Conservation (phyloP, 441 rosid species). For the California macrophylla region DNA sequence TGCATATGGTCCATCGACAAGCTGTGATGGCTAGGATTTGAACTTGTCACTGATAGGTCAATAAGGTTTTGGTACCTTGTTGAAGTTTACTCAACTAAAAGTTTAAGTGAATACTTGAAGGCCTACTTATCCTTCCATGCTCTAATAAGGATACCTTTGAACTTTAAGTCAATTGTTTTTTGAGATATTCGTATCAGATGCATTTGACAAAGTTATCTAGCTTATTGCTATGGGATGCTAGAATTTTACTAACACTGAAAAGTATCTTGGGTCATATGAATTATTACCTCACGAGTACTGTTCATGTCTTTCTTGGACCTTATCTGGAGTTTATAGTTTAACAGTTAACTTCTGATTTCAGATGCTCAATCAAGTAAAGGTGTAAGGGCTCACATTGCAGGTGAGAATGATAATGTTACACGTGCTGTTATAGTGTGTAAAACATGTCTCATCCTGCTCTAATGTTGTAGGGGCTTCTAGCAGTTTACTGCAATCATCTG, state of each 20-base stretch:
- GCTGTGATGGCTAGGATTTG: background rate
- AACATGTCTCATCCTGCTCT: constrained; percentile 31
- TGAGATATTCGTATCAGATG: background rate
- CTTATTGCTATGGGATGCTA: background rate
- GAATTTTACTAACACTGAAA: background rate
- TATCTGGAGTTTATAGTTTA: background rate
- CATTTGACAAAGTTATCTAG: background rate
- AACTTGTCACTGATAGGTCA: background rate
- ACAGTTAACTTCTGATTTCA: constrained; percentile 8
- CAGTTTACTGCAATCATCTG: constrained; percentile 38
- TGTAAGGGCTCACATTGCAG: constrained; percentile 26
- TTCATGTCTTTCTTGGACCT: background rate
- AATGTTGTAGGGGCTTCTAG: constrained; percentile 44
- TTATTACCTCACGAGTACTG: background rate
- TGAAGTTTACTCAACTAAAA: background rate
- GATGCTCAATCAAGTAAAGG: constrained; percentile 23
- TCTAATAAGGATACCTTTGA: background rate
- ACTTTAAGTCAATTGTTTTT: background rate
- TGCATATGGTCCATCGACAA: background rate
- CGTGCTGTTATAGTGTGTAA: constrained; percentile 32
- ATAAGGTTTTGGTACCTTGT: background rate
- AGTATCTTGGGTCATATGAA: background rate
- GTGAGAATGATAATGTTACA: constrained; percentile 29
- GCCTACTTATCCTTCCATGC: background rate
- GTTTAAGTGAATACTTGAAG: background rate